A percentile compares a stretch with the other conserved stretches of the same genome.
phyloP scores from a whole-genome alignment of 2,329 filamentous ascomycete genomes.

The Fusarium tupiense region DNA sequence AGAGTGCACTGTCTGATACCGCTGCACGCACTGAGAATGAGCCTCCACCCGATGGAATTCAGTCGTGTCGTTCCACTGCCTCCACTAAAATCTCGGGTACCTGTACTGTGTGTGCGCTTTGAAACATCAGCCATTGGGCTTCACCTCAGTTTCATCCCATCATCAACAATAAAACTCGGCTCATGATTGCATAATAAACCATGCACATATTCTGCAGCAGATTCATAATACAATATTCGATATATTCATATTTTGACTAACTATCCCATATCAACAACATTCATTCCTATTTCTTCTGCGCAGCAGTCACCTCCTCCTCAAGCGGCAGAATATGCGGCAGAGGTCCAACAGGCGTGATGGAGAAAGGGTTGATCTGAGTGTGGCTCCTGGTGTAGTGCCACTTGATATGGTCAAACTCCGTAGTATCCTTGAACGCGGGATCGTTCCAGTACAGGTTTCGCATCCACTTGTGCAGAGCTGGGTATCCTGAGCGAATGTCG shows the following conservation, averaged over 20 bases:
- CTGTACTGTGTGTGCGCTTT: slow-evolving; percentile 8
- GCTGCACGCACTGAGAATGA: slow-evolving; percentile 12
- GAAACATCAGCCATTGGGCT: slow-evolving; percentile 2
- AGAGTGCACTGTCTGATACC: slow-evolving; percentile 12
- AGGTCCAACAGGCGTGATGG: slow-evolving; percentile 87
- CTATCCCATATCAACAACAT: not conserved
- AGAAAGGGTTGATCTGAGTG: slow-evolving; percentile 71
- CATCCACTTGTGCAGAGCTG: slow-evolving; percentile 82
- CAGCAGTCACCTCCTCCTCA: slow-evolving; percentile 79
- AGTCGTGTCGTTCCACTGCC: not conserved
- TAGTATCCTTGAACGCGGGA: slow-evolving; percentile 81
- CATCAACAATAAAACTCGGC: slow-evolving; percentile 1
- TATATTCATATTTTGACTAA: not conserved
- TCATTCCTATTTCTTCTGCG: slow-evolving; percentile 28
- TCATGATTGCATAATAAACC: slow-evolving; percentile 4
- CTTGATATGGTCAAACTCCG: slow-evolving; percentile 96
- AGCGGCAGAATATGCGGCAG: slow-evolving; percentile 81
- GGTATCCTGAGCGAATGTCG: slow-evolving; percentile 87
- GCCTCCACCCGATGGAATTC: slow-evolving; percentile 8
- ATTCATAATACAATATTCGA: not conserved
- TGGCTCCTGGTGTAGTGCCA: slow-evolving; percentile 72
- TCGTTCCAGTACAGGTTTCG: slow-evolving; percentile 85
- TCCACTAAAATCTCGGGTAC: slow-evolving; percentile 17
- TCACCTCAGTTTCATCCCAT: slow-evolving; percentile 22
- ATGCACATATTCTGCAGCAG: not conserved